Conservation (phyloP, 306 rosid species). For the Arachis hypogaea region DNA sequence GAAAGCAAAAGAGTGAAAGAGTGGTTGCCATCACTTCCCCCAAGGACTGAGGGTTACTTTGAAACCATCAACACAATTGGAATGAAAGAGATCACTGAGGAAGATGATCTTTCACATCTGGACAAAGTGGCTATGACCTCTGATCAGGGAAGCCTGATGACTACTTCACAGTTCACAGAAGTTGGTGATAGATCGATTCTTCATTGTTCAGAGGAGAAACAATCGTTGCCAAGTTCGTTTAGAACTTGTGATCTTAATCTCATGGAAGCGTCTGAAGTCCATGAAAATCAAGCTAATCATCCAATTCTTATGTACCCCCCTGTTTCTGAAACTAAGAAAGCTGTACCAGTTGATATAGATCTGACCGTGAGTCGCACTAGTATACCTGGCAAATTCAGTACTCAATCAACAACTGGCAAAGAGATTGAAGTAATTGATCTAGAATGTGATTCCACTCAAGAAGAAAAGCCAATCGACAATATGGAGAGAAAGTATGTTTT, state of each 20-base stretch:
- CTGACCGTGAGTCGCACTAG: conserved; percentile 66
- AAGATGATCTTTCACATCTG: conserved; percentile 43
- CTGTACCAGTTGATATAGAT: conserved; percentile 62
- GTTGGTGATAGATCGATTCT: conserved; percentile 55
- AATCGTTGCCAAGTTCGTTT: conserved; percentile 68
- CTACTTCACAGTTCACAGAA: conserved; percentile 52
- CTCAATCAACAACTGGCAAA: conserved; percentile 54
- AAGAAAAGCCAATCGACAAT: conserved; percentile 55
- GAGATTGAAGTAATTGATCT: conserved; percentile 95
- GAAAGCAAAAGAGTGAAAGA: conserved; percentile 64
- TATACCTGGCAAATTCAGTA: conserved; percentile 56
- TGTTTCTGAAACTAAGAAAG: conserved; percentile 61
- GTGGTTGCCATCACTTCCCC: conserved; percentile 56
- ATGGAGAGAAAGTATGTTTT: conserved; percentile 72
- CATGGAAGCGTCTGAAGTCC: conserved; percentile 75
- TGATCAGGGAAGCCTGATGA: conserved; percentile 52
- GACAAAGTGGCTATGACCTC: conserved; percentile 46
- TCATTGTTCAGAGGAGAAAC: conserved; percentile 68
- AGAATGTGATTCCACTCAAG: conserved; percentile 67
- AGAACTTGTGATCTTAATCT: conserved; percentile 97
- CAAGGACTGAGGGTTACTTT: conserved; percentile 60
- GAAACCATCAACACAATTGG: conserved; percentile 52
- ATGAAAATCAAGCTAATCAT: conserved; percentile 67
- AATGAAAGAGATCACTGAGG: conserved; percentile 50
- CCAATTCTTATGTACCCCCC: conserved; percentile 54